Evolutionary conservation across 164 flowering plant species (phyloP), one percentile per base, ranked within the genome.

Genomic region (Stephania japonica): DNA sequence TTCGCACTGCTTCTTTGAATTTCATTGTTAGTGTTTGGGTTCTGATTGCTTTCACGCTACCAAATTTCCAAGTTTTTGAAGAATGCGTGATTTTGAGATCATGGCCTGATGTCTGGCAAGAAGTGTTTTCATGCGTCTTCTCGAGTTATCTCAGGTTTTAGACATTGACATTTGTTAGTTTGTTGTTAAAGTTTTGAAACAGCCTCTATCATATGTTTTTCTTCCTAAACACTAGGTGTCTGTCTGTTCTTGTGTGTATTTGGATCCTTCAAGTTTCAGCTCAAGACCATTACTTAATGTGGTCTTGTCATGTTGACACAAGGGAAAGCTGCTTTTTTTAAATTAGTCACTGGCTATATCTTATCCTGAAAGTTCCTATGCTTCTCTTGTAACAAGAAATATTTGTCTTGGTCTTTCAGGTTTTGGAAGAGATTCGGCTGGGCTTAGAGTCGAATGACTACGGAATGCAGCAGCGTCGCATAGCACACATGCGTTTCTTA

Each of bases 391-490:
- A 16, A 53, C 25, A 47, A 68, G n/a, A 7, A 32, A 1, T 4
- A 65, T 53, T 18, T 4, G 1, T 42, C 63, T 77, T 75, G 26
- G 68, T 64, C 9, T 74, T 80, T 66, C 85, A 96, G 99, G 97
- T 96, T 72, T 78, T 96, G 84, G 99, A 96, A 77, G 97, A 90
- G 84, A 91, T 93, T 43, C 84, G 97, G 77, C 23, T 86, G 72
- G 98, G 97, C 6, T 80, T 96, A 76, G 99, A 96, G 82, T 77
- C 88, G 80, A 96, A 96, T 82, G 97, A 96, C 66, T 95, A 87
- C 84, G 94, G 93, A 53, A 89, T 85, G 91, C 98, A 96, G 82
- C 99, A 96, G 76, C 85, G 84, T 25, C 97, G 98, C 42, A 75
- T 96, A 73, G 97, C 98, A 47, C 93, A 88, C 78, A 91, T 92